A percentile compares a stretch with the other conserved stretches of the same genome.
These are phyloP conservation scores for Russula sp. DNA, from an alignment of 768 basidiomycete genomes.

Conservation along the genomic window DNA sequence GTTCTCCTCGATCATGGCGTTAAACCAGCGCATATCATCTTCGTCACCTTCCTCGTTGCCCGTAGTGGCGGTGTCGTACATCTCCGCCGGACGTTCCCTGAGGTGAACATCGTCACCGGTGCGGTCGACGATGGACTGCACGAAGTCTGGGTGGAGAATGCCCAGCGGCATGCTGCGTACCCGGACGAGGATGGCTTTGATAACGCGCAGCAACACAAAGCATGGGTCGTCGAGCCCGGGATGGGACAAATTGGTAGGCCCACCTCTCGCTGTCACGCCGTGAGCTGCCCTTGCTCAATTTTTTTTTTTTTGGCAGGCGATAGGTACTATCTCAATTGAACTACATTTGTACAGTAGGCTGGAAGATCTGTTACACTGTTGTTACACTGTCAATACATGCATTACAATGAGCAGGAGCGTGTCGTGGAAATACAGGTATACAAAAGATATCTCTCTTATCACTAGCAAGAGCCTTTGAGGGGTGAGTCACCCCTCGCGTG, in stretches of 20 bases:
- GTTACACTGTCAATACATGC: background rate
- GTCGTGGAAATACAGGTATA: background rate
- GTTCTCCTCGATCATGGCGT: conserved; percentile 92
- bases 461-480: no score
- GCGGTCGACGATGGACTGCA: conserved; percentile 75
- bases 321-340: conserved; percentile 40
- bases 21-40: conserved; percentile 77
- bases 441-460: background rate
- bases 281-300: background rate
- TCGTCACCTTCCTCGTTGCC: conserved; percentile 86
- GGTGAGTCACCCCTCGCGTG: no score
- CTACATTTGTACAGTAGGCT: no score
- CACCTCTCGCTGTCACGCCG: background rate
- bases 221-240: conserved; percentile 84
- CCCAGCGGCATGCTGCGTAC: conserved; percentile 42
- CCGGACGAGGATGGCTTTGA: conserved; percentile 30
- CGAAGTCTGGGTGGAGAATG: conserved; percentile 68
- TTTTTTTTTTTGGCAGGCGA: conserved; percentile 39
- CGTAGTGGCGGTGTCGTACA: conserved; percentile 75
- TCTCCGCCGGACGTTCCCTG: conserved; percentile 79
- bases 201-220: conserved; percentile 50
- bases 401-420: background rate
- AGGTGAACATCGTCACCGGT: conserved; percentile 79
- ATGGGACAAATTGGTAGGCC: conserved; percentile 81
- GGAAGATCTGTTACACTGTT: background rate